Conservation (phyloP, 2,329 filamentous ascomycete species). For the Coleophoma crateriformis region DNA sequence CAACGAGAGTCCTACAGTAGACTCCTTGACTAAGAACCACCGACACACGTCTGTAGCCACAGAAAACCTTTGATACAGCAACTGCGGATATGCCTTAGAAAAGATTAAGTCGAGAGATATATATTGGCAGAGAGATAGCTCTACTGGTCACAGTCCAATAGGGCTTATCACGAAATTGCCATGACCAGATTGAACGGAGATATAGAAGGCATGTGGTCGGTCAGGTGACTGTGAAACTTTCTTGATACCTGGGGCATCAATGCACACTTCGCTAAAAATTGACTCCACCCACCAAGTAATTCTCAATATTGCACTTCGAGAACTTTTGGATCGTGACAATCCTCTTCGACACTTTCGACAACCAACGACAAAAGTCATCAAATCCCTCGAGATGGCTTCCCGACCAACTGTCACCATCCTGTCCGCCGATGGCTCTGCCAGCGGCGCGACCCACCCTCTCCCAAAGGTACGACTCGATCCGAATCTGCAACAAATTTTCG, state of each 20-base stretch:
- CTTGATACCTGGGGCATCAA: background rate
- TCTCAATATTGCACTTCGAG: background rate
- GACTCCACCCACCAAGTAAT: background rate
- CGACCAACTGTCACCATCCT: conserved; percentile 97
- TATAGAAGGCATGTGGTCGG: too few species aligned
- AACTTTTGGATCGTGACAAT: conserved; percentile 10
- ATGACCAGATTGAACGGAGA: too few species aligned
- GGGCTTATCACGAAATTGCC: too few species aligned
- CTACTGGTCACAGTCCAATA: too few species aligned
- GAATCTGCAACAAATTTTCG: background rate
- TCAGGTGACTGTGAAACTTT: too few species aligned
- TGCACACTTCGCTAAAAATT: background rate
- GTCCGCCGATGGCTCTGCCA: conserved; percentile 90
- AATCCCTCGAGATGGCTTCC: conserved; percentile 64
- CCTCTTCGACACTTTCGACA: conserved; percentile 13
- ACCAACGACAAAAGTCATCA: conserved; percentile 21
- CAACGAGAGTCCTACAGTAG: too few species aligned
- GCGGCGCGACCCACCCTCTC: conserved; percentile 83
- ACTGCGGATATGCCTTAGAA: too few species aligned
- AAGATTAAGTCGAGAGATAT: too few species aligned
- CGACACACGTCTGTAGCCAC: too few species aligned
- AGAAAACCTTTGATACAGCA: too few species aligned
- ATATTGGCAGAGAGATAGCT: too few species aligned
- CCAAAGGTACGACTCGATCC: conserved; percentile 49
- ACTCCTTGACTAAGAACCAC: too few species aligned